Conservation (phyloP, 441 rosid genomes). For the Sinapis alba region DNA sequence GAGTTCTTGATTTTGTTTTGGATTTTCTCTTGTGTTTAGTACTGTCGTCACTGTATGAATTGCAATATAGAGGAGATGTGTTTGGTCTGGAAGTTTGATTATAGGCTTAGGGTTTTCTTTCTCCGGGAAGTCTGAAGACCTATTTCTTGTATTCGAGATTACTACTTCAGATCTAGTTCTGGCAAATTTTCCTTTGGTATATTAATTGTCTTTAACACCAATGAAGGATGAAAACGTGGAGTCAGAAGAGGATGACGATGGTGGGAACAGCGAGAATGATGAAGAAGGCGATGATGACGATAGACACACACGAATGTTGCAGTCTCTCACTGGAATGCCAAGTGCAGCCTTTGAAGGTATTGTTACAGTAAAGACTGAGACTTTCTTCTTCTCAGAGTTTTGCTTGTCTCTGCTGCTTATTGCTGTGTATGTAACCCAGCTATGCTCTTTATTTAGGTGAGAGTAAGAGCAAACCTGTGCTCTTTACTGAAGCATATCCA, state of each 20-base stretch:
- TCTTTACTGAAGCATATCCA: constrained; percentile 75
- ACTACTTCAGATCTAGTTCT: not conserved
- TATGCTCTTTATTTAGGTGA: constrained; percentile 48
- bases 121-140: no score
- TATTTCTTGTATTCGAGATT: not conserved
- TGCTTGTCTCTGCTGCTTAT: not conserved
- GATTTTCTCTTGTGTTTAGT: not conserved
- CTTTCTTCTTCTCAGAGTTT: not conserved
- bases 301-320: constrained; percentile 80
- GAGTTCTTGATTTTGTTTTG: not conserved
- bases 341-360: constrained; percentile 78
- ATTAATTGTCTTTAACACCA: not conserved
- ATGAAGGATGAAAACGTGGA: constrained; percentile 76
- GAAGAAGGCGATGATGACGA: constrained; percentile 49
- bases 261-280: constrained; percentile 20
- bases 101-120: not conserved
- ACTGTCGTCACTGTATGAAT: not conserved
- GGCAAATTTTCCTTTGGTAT: not conserved
- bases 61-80: not conserved
- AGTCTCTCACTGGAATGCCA: constrained; percentile 84
- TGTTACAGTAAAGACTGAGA: not conserved
- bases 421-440: not conserved
- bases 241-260: constrained; percentile 57
- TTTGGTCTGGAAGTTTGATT: not conserved
- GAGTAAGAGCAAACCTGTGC: constrained; percentile 54